Conservation (phyloP, 805 yeast genomes). For the Saccharomyces mikatae region DNA sequence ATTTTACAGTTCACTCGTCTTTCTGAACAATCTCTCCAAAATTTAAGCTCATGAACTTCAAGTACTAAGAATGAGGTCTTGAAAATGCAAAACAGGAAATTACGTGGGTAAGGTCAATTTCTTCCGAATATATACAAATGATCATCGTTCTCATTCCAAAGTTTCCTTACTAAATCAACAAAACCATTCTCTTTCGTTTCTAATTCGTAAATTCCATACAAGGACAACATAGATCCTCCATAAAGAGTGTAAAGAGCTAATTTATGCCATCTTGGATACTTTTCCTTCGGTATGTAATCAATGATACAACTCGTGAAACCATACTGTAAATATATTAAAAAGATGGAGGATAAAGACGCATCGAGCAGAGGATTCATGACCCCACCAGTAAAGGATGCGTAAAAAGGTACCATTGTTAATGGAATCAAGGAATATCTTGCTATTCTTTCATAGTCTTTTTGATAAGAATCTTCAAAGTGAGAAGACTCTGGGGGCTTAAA, state of each 20-base stretch:
- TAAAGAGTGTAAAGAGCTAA: slow-evolving; percentile 52
- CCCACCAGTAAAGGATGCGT: slow-evolving; percentile 36
- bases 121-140: slow-evolving; percentile 23
- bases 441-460: slow-evolving; percentile 65
- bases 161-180: slow-evolving; percentile 36
- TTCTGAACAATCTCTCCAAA: neutral
- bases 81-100: neutral
- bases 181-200: slow-evolving; percentile 64
- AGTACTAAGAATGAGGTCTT: neutral
- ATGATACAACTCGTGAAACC: slow-evolving; percentile 73
- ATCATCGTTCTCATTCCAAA: slow-evolving; percentile 33
- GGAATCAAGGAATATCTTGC: slow-evolving; percentile 59
- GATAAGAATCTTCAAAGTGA: slow-evolving; percentile 57
- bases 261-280: slow-evolving; percentile 57
- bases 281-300: slow-evolving; percentile 71
- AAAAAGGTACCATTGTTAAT: slow-evolving; percentile 46
- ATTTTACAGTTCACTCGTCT: neutral
- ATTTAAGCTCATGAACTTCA: neutral
- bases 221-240: slow-evolving; percentile 55
- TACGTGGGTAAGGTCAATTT: neutral
- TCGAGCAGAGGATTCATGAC: slow-evolving; percentile 48
- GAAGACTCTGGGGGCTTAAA: slow-evolving; percentile 51
- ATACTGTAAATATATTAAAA: slow-evolving; percentile 57
- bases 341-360: slow-evolving; percentile 44
- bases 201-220: slow-evolving; percentile 63